These are phyloP conservation scores for Penicillium turbatum DNA, from an alignment of 495 filamentous ascomycete genomes.

Conservation along the genomic window DNA sequence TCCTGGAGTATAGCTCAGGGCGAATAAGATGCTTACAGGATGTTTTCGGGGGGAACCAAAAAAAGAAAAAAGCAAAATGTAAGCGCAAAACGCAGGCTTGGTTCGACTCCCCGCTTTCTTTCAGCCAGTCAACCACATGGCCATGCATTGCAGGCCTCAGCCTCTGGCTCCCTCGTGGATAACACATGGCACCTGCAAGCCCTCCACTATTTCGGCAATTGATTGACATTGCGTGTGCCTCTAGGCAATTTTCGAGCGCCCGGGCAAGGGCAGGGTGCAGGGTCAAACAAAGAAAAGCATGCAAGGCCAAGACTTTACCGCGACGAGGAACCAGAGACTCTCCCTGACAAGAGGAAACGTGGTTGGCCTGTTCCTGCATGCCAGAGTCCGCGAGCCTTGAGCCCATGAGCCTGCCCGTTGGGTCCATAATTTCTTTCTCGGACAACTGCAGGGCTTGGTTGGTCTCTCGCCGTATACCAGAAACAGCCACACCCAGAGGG, in stretches of 20 bases:
- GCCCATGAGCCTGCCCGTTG: background rate
- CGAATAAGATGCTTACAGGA: slow-evolving; percentile 6
- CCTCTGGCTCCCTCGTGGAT: background rate
- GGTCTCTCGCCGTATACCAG: background rate
- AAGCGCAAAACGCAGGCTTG: slow-evolving; percentile 6
- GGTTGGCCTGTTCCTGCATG: slow-evolving; percentile 28
- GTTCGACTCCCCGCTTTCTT: background rate
- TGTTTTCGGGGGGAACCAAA: no score
- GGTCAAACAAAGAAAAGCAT: slow-evolving; percentile 13
- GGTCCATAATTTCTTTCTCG: background rate
- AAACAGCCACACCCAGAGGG: slow-evolving; percentile 2
- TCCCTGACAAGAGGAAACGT: slow-evolving; percentile 7
- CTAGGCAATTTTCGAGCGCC: background rate
- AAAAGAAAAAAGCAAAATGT: slow-evolving; percentile 2
- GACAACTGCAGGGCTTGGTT: background rate
- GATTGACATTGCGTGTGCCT: background rate
- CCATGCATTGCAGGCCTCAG: background rate
- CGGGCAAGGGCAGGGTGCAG: background rate
- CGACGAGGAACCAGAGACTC: background rate
- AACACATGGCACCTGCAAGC: slow-evolving; percentile 1
- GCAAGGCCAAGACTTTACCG: background rate
- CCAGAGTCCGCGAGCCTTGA: slow-evolving; percentile 1
- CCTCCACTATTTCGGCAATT: background rate
- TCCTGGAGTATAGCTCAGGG: background rate
- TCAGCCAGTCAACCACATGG: slow-evolving; percentile 3